Evolutionary conservation across 306 rosid species (phyloP), one percentile per base, ranked within the genome.

Genomic region (Carpinus viminea): DNA sequence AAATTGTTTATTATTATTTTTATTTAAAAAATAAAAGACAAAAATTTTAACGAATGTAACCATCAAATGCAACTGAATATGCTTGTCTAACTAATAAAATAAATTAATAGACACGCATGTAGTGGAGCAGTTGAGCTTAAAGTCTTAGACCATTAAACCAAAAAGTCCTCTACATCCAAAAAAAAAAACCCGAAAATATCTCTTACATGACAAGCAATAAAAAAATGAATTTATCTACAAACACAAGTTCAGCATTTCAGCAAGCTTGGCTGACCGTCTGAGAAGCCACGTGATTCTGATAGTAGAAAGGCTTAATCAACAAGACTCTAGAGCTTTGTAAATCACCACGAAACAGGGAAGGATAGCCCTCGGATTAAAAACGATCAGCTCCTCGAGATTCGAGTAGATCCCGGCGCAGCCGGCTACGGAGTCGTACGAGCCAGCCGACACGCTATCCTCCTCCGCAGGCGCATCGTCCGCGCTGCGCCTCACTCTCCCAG

Each of bases 271-370:
- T 45, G 41, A 71, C 72, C 52, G 2, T 36, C 47, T 2, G 64
- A 64, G 31, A 2, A 24, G 66, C 50, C 28, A 12, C 48, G 12
- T 17, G 24, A 5, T 12, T 31, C 34, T 72, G 12, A 26, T 52
- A 34, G 41, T 3, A 13, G n/a, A 74, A n/a, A 26, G 6, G 24
- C 13, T 10, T 5, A 3, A 11, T 10, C 8, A 56, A 53, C 68
- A 83, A 7, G 80, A 83, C 31, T 88, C 78, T 11, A 82, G 70
- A 2, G 91, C 93, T 55, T 86, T 83, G 85, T 95, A 95, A 74
- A 95, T 85, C 0, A 95, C 99, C 2, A 95, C 98, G 72, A 95
- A 95, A 76, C 99, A 95, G 70, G 98, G 97, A 69, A 91, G 96
- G 47, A 95, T 93, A 43, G 99, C 99, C 82, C 75, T 93, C 2